Base-by-base conservation (phyloP, 768 basidiomycete genomes). In the Boletales sp. region DNA sequence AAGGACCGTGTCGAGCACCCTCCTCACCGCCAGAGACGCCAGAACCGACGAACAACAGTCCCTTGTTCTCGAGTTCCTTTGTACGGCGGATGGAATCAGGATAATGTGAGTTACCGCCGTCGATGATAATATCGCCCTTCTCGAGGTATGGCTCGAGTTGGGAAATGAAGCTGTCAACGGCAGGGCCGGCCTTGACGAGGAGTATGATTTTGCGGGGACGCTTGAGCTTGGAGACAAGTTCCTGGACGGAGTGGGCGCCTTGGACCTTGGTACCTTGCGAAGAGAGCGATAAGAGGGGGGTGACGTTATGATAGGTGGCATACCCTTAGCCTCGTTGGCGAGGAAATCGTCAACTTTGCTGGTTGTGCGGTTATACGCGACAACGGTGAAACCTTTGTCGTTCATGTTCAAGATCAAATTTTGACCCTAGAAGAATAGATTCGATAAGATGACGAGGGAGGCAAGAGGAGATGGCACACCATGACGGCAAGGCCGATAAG, bases 21-120 rank as follows among this genome's bases (percentile, higher is more conserved):
- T 98, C 96, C 74, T 99, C 96, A 72, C 96, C 96, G 62, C 96
- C 96, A 43, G 95, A 98, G 42, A 99, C 96, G 78, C 96, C 96
- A 49, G 93, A 94, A 54, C 96, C 96, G 61, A 99, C 95, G 62
- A 96, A 99, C 61, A 97, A 82, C 63, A 97, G 76, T 46, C 94
- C 94, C 77, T 98, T 95, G 51, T 82, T 65, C 73, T 98, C 95
- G 63, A 98, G 86, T 66, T 95, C 93, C 68, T 90, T 74, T 63
- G 86, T 79, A 64, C 96, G 91, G 63, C 96, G 94, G 73, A 94
- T 94, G 33, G 92, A 90, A 71, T 99, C 96, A 54, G 96, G 96
- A 77, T 90, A 99, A 73, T 98, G 94, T 40, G 95, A 97, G 76
- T 99, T 99, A 64, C 96, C 96, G 63, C 96, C 96, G 70, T 99